These are phyloP conservation scores for Talaromyces ruber DNA, from an alignment of 495 filamentous ascomycete genomes.

Conservation along the genomic window DNA sequence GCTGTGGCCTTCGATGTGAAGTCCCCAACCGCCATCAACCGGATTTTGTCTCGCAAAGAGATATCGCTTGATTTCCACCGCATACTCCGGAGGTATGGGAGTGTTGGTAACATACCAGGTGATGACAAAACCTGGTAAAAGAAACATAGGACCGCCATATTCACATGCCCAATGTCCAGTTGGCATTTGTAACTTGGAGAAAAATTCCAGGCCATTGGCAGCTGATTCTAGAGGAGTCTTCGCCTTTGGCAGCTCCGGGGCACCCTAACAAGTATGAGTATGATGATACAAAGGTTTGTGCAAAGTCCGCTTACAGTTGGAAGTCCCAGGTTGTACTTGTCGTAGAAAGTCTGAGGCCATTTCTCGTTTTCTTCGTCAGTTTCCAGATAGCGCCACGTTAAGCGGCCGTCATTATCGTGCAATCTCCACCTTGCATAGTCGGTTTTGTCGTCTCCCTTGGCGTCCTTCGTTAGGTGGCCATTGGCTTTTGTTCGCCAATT, in stretches of 20 bases:
- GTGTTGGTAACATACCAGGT: constrained; percentile 90
- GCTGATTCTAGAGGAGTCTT: constrained; percentile 68
- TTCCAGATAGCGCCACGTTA: constrained; percentile 90
- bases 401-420: constrained; percentile 69
- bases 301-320: constrained; percentile 39
- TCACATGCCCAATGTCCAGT: constrained; percentile 95
- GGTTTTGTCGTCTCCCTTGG: constrained; percentile 45
- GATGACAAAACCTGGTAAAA: constrained; percentile 77
- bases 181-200: constrained; percentile 78
- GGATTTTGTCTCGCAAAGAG: constrained; percentile 80
- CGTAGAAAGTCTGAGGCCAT: constrained; percentile 80
- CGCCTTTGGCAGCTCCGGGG: constrained; percentile 61
- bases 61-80: constrained; percentile 88
- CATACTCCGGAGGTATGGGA: constrained; percentile 70
- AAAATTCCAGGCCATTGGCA: constrained; percentile 80
- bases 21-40: constrained; percentile 90
- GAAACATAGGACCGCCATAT: constrained; percentile 86
- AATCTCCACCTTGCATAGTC: constrained; percentile 81
- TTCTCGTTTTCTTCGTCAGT: constrained; percentile 61
- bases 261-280: constrained; percentile 38
- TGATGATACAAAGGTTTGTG: neutral
- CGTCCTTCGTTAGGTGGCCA: constrained; percentile 29
- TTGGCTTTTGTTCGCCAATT: constrained; percentile 32
- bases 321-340: constrained; percentile 77
- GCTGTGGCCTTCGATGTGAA: constrained; percentile 94